Base-by-base conservation (phyloP, 2,329 filamentous ascomycete species). In the Calonectria montana region DNA sequence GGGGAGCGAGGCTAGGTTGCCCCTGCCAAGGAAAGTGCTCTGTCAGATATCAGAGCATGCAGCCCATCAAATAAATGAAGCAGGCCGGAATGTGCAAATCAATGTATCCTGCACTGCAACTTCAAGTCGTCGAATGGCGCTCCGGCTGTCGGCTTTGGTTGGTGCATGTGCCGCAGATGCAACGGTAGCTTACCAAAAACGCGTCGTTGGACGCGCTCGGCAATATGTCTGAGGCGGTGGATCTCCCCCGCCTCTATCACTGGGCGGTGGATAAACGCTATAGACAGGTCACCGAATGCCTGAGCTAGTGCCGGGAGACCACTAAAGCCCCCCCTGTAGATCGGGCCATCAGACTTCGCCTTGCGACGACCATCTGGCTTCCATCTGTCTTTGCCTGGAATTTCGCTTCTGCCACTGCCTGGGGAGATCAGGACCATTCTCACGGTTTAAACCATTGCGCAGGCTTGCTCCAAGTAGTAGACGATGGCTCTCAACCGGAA, bases 401-500 rank as follows among this genome's bases (percentile, higher is more conserved):
- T 50, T 50, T n/a, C n/a, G n/a, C n/a, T n/a, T 43, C 63, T 12
- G 27, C 48, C 59, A 18, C 48, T 29, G 29, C 37, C 18, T n/a
- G 31, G 48, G 29, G 21, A 57, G 31, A 62, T 47, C 29, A 31
- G 59, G 25, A 23, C 31, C 21, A 35, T 31, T 43, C 25, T 55
- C 23, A 18, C 62, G 43, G 57, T 41, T 48, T 53, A 62, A 23
- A 43, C 47, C 31, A 55, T 57, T 41, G 63, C 57, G 37, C 53
- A 67, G 31, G 29, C 48, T 57, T 31, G 45, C 63, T 37, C 37
- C 23, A 31, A 53, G 21, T 6, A 35, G 37, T 16, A 53, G n/a
- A 69, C 25, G 66, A 95, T 95, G 93, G 90, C 94, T 41, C 88
- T 94, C 74, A 94, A 92, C 81, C 91, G 93, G 80, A 97, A 97